Evolutionary conservation across 768 basidiomycete species (phyloP), one percentile per base, ranked within the genome.

Genomic region (Tulasnella sp.): DNA sequence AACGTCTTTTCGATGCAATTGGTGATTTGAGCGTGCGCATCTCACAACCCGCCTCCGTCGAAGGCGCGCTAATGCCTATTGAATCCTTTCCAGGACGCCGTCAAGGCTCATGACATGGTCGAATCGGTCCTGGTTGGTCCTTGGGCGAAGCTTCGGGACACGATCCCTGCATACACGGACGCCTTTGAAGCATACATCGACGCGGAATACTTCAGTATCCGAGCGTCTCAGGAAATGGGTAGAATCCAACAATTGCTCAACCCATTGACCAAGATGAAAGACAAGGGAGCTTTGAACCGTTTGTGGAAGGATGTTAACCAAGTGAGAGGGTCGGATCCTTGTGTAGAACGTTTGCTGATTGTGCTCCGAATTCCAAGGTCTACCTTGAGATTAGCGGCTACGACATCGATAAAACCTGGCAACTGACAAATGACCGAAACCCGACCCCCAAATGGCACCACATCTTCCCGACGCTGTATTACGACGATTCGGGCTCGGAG

Each of bases 1-100:
- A 94, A 84, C 86, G 88, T 2, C 87, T 96, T 76, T 95, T 92
- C 91, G 91, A 96, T 81, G 91, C 94, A 56, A 87, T 94, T 52
- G 94, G 94, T 18, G 93, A 95, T 85, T 87, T 96, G 80, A 91
- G 93, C 58, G 94, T 93, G 85, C 80, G 86, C 85, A 68, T 34
- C 24, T 38, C 31, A 27, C 68, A 10, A 75, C 24, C 31, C 34
- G 74, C 79, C 6, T 44, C 74, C 27, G 18, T 31, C 10, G 52
- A 77, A 76, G 62, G 38, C 4, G 19, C 40, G 39, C 74, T 52
- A 44, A n/a, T n/a, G n/a, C n/a, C 79, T 40, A 38, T 44, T 68
- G 56, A n/a, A 27, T n/a, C 1, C 18, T 9, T 44, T 46, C 9
- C 80, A 94, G 93, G 86, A 89, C 58, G 88, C 89, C 6, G 88